phyloP scores from a whole-genome alignment of 1,284 basidiomycete genomes.

The Phenoliferia sp. region DNA sequence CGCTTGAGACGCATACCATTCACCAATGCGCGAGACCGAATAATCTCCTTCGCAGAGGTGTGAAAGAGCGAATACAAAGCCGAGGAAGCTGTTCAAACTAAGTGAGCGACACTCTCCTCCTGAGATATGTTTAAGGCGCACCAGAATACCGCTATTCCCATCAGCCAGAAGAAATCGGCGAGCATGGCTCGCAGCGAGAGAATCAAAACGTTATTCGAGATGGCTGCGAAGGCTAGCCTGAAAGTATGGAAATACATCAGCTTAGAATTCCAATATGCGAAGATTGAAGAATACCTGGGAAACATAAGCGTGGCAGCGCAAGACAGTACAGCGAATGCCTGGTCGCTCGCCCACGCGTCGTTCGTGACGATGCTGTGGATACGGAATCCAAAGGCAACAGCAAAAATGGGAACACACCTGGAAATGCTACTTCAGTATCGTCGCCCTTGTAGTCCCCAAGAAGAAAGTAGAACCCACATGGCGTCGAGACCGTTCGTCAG shows the following conservation, averaged over 20 bases:
- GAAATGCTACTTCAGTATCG: too few relatives aligned
- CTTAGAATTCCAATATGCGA: background rate
- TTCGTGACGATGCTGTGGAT: constrained; percentile 35
- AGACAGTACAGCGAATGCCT: constrained; percentile 41
- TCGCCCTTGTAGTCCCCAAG: too few relatives aligned
- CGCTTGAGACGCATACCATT: constrained; percentile 18
- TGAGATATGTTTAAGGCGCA: background rate
- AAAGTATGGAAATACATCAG: background rate
- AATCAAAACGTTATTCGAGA: constrained; percentile 45
- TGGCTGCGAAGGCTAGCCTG: constrained; percentile 41
- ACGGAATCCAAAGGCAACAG: constrained; percentile 40
- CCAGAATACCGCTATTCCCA: constrained; percentile 34
- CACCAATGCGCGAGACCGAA: constrained; percentile 19
- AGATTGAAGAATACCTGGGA: constrained; percentile 25
- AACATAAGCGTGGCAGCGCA: constrained; percentile 41
- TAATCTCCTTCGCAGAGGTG: constrained; percentile 32
- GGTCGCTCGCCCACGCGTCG: constrained; percentile 34
- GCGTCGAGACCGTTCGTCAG: constrained; percentile 43
- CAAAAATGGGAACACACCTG: constrained; percentile 37
- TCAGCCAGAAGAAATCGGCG: constrained; percentile 40
- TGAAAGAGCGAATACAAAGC: constrained; percentile 32
- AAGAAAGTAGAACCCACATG: constrained; percentile 33
- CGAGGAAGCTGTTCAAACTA: constrained; percentile 18
- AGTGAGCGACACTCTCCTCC: background rate
- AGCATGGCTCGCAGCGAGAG: constrained; percentile 45